phyloP scores from a whole-genome alignment of 176 grass and related monocot genomes.

The Urochloa ruziziensis region DNA sequence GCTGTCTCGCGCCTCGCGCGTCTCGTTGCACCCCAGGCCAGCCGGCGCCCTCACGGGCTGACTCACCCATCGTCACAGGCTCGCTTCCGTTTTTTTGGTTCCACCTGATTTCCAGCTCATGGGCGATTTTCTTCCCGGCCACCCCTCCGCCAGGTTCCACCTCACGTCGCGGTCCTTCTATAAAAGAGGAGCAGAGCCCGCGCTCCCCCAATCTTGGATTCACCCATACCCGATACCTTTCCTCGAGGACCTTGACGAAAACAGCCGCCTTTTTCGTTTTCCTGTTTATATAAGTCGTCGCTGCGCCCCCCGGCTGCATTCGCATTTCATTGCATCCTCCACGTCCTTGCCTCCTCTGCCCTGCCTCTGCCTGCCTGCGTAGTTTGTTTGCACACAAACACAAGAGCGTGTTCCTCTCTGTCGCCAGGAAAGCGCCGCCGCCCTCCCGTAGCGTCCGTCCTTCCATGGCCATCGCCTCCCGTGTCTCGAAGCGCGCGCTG shows the following conservation, averaged over 20 bases:
- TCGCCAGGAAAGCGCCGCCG: not conserved
- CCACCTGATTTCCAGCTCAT: not conserved
- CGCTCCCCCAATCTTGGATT: slow-evolving; percentile 40
- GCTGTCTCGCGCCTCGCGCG: not conserved
- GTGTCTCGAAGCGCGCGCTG: slow-evolving; percentile 37
- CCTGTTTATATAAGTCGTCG: not conserved
- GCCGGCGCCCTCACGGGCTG: not conserved
- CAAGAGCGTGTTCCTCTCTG: not conserved
- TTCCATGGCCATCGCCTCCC: slow-evolving; percentile 68
- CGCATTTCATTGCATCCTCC: not conserved
- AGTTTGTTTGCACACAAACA: not conserved
- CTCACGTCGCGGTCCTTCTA: not conserved
- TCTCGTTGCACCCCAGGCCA: not conserved
- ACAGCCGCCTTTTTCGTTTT: slow-evolving; percentile 5
- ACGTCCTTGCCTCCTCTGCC: too few species aligned
- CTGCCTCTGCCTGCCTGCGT: not conserved
- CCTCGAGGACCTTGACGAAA: slow-evolving; percentile 7
- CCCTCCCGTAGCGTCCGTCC: not conserved
- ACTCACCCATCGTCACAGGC: not conserved
- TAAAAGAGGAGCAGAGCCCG: not conserved
- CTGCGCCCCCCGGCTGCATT: not conserved
- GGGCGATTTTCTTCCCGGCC: not conserved
- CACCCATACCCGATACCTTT: not conserved
- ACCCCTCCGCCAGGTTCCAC: not conserved
- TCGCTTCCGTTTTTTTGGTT: not conserved